Percentiles rank a stretch among this genome's conserved stretches.
These are phyloP conservation scores for Cupressus sempervirens DNA, from an alignment of 75 land plant genomes.

Conservation along the genomic window DNA sequence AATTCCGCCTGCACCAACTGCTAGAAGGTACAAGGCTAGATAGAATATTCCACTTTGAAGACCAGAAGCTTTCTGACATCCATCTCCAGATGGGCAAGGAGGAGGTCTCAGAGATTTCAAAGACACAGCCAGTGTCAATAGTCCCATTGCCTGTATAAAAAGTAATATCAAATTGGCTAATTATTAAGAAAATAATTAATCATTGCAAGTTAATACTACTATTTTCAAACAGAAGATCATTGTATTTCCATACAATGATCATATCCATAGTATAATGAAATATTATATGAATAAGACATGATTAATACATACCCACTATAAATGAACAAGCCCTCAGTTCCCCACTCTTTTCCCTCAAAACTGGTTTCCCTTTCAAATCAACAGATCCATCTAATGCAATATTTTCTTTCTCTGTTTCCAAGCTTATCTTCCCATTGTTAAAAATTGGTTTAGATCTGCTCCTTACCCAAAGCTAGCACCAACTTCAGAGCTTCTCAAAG, in stretches of 20 bases:
- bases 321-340: conserved; percentile 36
- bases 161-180: background rate
- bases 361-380: conserved; percentile 25
- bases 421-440: too few relatives aligned
- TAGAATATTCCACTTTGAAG: conserved; percentile 27
- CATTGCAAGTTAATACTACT: too few relatives aligned
- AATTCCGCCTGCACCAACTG: conserved; percentile 86
- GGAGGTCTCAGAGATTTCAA: conserved; percentile 60
- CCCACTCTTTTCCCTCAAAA: conserved; percentile 23
- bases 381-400: background rate
- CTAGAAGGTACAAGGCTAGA: conserved; percentile 75
- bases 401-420: too few relatives aligned
- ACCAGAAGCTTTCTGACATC: conserved; percentile 53
- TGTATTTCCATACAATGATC: too few relatives aligned
- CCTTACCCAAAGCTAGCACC: too few relatives aligned
- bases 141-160: conserved; percentile 40
- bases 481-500: too few relatives aligned
- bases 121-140: conserved; percentile 78
- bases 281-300: background rate
- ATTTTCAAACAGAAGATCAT: too few relatives aligned
- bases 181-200: background rate
- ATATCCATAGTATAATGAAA: too few relatives aligned
- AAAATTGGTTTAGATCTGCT: too few relatives aligned
- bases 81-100: conserved; percentile 27
- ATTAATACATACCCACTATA: conserved; percentile 22